phyloP scores from a whole-genome alignment of 768 basidiomycete genomes.

The Candolleomyces aberdarensis region DNA sequence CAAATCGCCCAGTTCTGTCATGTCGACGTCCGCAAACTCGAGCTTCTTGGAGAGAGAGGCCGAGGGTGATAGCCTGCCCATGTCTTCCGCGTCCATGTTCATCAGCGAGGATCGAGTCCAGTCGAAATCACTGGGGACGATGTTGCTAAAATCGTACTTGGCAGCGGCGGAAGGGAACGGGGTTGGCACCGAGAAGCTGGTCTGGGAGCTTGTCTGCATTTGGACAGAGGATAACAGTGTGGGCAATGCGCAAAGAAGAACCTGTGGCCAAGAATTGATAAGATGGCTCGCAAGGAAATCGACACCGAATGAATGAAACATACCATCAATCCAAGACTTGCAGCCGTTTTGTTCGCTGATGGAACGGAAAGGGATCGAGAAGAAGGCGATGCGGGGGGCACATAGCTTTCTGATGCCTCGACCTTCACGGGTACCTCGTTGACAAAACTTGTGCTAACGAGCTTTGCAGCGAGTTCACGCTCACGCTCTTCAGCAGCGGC shows the following conservation, averaged over 20 bases:
- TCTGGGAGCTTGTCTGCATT: slow-evolving; percentile 50
- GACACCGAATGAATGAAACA: slow-evolving; percentile 20
- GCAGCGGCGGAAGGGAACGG: slow-evolving; percentile 40
- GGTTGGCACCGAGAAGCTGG: slow-evolving; percentile 54
- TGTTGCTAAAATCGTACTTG: slow-evolving; percentile 46
- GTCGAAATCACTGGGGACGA: slow-evolving; percentile 51
- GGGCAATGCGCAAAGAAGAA: slow-evolving; percentile 75
- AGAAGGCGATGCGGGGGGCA: slow-evolving; percentile 34
- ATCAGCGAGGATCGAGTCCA: slow-evolving; percentile 49
- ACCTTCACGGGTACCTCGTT: slow-evolving; percentile 46
- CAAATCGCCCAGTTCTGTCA: slow-evolving; percentile 44
- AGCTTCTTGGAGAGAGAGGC: slow-evolving; percentile 43
- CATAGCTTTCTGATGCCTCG: slow-evolving; percentile 53
- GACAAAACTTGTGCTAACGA: slow-evolving; percentile 38
- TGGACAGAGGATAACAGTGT: slow-evolving; percentile 65
- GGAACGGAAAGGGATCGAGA: slow-evolving; percentile 37
- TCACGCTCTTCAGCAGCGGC: slow-evolving; percentile 66
- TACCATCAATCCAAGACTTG: slow-evolving; percentile 73
- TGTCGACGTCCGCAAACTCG: slow-evolving; percentile 56
- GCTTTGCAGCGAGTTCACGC: slow-evolving; percentile 59
- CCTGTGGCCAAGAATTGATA: slow-evolving; percentile 35
- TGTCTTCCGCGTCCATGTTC: slow-evolving; percentile 45
- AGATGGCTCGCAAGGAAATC: slow-evolving; percentile 5
- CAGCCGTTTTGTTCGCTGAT: slow-evolving; percentile 56
- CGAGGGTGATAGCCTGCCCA: slow-evolving; percentile 26